Evolutionary conservation across 352 stramenopile species (phyloP), one percentile per base, ranked within the genome.

Genomic region (Phytophthora cajani): DNA sequence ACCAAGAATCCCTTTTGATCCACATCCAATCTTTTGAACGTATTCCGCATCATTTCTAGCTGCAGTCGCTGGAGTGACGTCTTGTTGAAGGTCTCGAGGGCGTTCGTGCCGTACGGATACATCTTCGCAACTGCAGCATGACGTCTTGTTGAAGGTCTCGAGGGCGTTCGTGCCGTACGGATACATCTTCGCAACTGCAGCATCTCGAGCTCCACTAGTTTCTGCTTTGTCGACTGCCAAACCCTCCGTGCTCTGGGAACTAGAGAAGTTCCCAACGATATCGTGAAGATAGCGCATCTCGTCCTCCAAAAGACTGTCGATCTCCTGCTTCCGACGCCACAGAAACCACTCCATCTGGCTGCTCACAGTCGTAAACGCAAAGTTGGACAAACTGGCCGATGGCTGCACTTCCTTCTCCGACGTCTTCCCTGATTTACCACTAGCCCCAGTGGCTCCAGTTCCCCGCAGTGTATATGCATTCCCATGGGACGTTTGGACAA

Each of bases 261-360:
- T 30, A 53, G 47, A 14, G 1, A 71, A 32, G 0, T 51, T 27
- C 0, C 40, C 62, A 5, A 88, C 57, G 21, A 87, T 69, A 32
- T 85, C 80, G 11, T 65, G 86, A 54, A 79, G 64, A 53, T 85
- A 89, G 10, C 79, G 72, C 72, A 91, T 81, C n/a, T 92, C 78
- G 9, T 91, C 84, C 32, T 87, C 71, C 0, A 91, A 53, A 1
- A 92, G 53, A 64, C 63, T 69, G 5, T 91, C 78, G 52, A 93
- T 87, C 42, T 93, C 86, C 60, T 92, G 81, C 54, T 89, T 90
- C 17, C 81, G 80, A 50, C 86, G 71, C 82, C 84, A 93, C 7
- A 93, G 56, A 62, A 93, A 93, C 86, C 84, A 93, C 68, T 93
- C 86, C 73, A 80, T 90, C 19, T 89, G 84, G 11, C 81, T 74